Evolutionary conservation across 305 asterid genomes (phyloP).

Genomic region (Solanum hybrid): DNA sequence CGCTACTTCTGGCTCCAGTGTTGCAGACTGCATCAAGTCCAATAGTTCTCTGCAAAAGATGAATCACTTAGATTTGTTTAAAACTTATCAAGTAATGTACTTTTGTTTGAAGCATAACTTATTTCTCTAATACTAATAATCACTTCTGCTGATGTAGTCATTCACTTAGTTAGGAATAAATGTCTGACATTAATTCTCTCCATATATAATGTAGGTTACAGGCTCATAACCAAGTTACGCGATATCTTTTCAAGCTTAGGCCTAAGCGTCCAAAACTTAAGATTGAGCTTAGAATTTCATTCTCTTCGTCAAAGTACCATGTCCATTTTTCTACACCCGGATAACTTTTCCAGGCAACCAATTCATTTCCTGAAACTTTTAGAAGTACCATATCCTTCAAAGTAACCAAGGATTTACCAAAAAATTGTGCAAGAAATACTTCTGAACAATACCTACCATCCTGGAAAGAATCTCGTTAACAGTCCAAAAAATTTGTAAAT

Average conservation of each 20-base stretch:
- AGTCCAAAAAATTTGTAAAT: background rate
- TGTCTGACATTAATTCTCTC: background rate
- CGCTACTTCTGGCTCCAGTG: slow-evolving; percentile 76
- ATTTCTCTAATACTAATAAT: background rate
- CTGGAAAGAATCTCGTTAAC: background rate
- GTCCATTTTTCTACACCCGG: background rate
- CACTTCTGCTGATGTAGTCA: background rate
- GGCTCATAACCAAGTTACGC: background rate
- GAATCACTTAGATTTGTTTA: background rate
- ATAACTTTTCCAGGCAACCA: background rate
- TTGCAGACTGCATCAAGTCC: slow-evolving; percentile 66
- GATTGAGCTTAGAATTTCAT: background rate
- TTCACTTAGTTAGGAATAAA: background rate
- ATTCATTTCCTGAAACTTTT: background rate
- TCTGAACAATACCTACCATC: background rate
- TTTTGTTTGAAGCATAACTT: background rate
- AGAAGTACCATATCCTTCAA: background rate
- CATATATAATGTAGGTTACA: background rate
- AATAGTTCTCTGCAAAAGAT: slow-evolving; percentile 48
- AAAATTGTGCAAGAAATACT: background rate
- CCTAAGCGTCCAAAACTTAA: background rate
- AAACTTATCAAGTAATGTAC: background rate
- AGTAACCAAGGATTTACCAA: background rate
- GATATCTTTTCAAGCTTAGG: background rate
- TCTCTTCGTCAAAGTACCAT: background rate